Evolutionary conservation across 768 basidiomycete genomes (phyloP), one percentile per base, ranked within the genome.

Genomic region (Tulasnella sp.): DNA sequence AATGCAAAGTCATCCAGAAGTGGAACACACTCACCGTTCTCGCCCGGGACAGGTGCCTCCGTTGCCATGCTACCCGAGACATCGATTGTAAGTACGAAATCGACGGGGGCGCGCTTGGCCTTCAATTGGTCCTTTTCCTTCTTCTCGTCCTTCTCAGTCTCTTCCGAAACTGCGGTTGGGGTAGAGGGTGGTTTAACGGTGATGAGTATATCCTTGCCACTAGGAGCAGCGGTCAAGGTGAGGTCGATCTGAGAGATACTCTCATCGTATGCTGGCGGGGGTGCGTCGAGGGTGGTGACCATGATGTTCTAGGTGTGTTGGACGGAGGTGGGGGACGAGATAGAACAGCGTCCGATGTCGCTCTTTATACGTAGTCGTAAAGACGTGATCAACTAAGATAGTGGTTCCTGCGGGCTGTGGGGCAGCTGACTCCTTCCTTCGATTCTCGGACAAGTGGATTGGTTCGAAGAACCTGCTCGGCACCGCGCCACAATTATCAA

Each of bases 61-160:
- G 62, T 39, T 26, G 34, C 35, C 75, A 75, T 75, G 44, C 73
- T 74, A 12, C 69, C 74, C 12, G 68, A 71, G 34, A 74, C 69
- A 63, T 75, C 75, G 22, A 75, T 74, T 5, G 72, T 72, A 39
- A 74, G 71, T 62, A 69, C 62, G 32, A 75, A 67, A 36, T 75
- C 75, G 9, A 74, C 73, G 8, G 75, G 73, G 7, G 74, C 68
- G 19, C 75, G 68, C 44, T 71, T 67, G 12, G n/a, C 62, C 35
- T 44, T 41, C 14, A 40, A 19, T 19, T 63, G 17, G 4, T 40
- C 71, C 14, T 40, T 64, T 14, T 59, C 52, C 26, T 59, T 29
- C 52, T 59, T 59, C 52, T 59, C 52, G 16, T 59, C 52, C 16
- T 59, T 22, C 32, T 59, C 52, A 12, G 19, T 22, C 14, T 59